phyloP scores from a whole-genome alignment of 1,139 yeast genomes.

The Kurtzmaniella quercitrusa region DNA sequence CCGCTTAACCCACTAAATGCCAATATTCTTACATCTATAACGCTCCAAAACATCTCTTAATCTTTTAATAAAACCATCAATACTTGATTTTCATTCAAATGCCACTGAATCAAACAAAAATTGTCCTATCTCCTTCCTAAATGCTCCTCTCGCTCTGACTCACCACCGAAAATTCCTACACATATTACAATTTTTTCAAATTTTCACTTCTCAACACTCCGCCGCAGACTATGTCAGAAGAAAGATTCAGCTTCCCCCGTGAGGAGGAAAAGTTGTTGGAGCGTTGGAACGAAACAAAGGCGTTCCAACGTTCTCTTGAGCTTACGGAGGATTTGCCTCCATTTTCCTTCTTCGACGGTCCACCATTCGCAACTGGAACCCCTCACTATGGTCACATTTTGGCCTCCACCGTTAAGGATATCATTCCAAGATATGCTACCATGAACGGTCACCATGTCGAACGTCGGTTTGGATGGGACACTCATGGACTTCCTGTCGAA shows the following conservation, averaged over 20 bases:
- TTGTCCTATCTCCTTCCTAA: no score
- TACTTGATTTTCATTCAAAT: no score
- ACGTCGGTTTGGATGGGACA: slow-evolving; percentile 99
- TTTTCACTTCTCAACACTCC: slow-evolving; percentile 2
- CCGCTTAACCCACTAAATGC: no score
- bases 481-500: slow-evolving; percentile 98
- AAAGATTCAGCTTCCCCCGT: slow-evolving; percentile 62
- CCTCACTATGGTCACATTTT: slow-evolving; percentile 98
- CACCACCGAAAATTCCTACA: not conserved
- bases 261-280: slow-evolving; percentile 82
- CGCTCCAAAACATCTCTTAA: no score
- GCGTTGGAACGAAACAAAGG: slow-evolving; percentile 87
- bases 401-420: slow-evolving; percentile 95
- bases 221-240: slow-evolving; percentile 8
- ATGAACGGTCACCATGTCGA: slow-evolving; percentile 96
- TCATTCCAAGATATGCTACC: slow-evolving; percentile 95
- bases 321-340: slow-evolving; percentile 82
- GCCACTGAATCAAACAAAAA: no score
- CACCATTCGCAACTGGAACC: slow-evolving; percentile 98
- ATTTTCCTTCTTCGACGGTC: slow-evolving; percentile 96
- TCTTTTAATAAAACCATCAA: no score
- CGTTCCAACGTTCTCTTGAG: slow-evolving; percentile 83
- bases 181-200: not conserved
- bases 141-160: no score
- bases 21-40: no score